These are phyloP conservation scores for Fusarium sp. DNA, from an alignment of 2,329 filamentous ascomycete species.

Conservation along the genomic window DNA sequence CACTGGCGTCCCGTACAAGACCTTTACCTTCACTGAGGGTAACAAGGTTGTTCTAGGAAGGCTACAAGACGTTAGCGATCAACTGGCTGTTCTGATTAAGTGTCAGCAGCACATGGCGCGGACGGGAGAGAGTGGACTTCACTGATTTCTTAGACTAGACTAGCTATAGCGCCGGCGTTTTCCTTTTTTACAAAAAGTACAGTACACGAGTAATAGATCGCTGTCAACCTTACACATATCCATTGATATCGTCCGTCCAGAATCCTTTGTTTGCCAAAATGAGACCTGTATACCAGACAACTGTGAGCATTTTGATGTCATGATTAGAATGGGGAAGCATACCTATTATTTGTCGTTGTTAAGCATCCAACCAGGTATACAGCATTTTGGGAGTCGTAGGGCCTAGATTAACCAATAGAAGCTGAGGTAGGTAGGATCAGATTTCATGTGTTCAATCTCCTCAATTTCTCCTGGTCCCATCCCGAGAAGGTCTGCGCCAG, in stretches of 20 bases:
- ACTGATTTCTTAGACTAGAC: conserved; percentile 30
- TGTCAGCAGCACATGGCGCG: conserved; percentile 68
- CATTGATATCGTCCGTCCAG: not conserved
- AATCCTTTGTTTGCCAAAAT: too few species aligned
- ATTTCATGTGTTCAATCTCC: conserved; percentile 2
- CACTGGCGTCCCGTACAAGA: conserved; percentile 73
- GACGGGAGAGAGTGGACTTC: conserved; percentile 62
- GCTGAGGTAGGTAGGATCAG: not conserved
- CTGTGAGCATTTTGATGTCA: too few species aligned
- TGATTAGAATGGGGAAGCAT: too few species aligned
- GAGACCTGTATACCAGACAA: too few species aligned
- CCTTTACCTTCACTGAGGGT: conserved; percentile 74
- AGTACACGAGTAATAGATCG: conserved; percentile 21
- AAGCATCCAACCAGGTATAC: not conserved
- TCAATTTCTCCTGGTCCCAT: not conserved
- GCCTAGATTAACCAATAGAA: not conserved
- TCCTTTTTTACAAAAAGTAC: conserved; percentile 13
- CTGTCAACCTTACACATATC: not conserved
- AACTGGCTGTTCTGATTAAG: conserved; percentile 72
- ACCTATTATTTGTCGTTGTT: too few species aligned
- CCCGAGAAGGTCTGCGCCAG: not conserved
- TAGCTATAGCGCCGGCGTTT: conserved; percentile 17
- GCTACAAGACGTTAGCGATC: conserved; percentile 72
- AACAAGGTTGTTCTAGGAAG: conserved; percentile 67
- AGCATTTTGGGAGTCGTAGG: not conserved